Base-by-base conservation (phyloP, 345 rosid species). In the Clausena lansium region DNA sequence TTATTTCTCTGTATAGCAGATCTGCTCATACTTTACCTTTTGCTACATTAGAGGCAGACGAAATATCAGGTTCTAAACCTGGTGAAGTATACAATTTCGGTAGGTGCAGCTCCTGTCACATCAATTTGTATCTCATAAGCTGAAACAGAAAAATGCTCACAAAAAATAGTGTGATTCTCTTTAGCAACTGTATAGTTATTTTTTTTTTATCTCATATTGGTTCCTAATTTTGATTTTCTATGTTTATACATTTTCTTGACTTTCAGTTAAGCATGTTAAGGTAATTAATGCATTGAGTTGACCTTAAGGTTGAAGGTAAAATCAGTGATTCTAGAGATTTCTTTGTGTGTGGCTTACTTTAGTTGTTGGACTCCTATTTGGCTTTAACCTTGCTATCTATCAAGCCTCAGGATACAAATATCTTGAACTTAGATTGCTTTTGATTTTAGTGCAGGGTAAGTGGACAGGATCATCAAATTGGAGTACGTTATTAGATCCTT, bases 11-110 rank as follows among this genome's bases (percentile, higher is more conserved):
- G 24, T 65, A 1, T 67, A 52, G 82, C 89, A 92, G 99, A 84
- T 88, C 83, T 70, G 82, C 82, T 63, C 93, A 92, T 83, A 89
- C 99, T 6, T 74, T 93, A 73, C 90, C 98, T 57, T 96, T 94
- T 77, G 92, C 97, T 35, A 96, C 97, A 2, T 85, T 94, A 4
- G 95, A 96, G 55, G 97, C 84, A 1, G 98, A 92, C 69, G 92
- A 88, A 72, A 77, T 96, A 60, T 96, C 98, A 6, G 97, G 97
- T 78, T 87, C 97, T 81, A 85, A 85, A 71, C 97, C 97, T 41
- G 98, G 94, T 74, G 86, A 91, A 89, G 99, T 94, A 32, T 89
- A 82, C 60, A 96, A 92, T 85, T 89, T 96, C 69, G 99, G 98
- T 96, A 77, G 25, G 88, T 78, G 22, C 25, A 71, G 62, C 15